Conservation (phyloP, 139 green algal genomes). For the Closterium sp. region DNA sequence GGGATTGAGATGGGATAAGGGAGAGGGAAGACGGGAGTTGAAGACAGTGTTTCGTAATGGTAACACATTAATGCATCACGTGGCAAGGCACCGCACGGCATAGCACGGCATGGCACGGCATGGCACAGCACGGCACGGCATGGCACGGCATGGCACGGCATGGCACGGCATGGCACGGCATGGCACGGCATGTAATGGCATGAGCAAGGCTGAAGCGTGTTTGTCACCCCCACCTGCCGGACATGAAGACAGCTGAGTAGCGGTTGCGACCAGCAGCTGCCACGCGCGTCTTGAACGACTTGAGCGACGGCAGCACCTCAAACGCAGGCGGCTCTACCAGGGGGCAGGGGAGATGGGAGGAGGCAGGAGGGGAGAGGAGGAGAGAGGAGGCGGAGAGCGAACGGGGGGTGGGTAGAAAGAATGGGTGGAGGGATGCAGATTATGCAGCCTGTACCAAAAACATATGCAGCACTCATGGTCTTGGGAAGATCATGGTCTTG, state of each 20-base stretch:
- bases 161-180: not conserved
- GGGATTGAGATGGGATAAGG: too few species aligned
- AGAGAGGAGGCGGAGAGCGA: not conserved
- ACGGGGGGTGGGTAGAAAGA: too few species aligned
- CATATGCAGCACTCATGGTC: too few species aligned
- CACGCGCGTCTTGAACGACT: conserved; percentile 77
- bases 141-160: not conserved
- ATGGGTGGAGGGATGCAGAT: too few species aligned
- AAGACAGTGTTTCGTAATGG: too few species aligned
- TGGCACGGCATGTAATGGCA: not conserved
- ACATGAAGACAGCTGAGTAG: conserved; percentile 94
- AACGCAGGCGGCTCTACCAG: conserved; percentile 85
- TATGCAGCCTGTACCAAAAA: too few species aligned
- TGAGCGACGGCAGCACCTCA: conserved; percentile 78
- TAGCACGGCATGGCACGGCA: not conserved
- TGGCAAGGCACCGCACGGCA: not conserved
- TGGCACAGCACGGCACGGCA: not conserved
- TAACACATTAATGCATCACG: not conserved
- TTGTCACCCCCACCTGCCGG: conserved; percentile 64
- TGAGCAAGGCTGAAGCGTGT: too few species aligned
- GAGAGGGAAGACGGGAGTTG: not conserved
- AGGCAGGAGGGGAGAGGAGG: not conserved
- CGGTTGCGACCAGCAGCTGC: conserved; percentile 27
- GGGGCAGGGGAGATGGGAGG: not conserved
- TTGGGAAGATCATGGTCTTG: too few species aligned